phyloP scores from a whole-genome alignment of 1,139 yeast species.

The Yamadazyma triangularis region DNA sequence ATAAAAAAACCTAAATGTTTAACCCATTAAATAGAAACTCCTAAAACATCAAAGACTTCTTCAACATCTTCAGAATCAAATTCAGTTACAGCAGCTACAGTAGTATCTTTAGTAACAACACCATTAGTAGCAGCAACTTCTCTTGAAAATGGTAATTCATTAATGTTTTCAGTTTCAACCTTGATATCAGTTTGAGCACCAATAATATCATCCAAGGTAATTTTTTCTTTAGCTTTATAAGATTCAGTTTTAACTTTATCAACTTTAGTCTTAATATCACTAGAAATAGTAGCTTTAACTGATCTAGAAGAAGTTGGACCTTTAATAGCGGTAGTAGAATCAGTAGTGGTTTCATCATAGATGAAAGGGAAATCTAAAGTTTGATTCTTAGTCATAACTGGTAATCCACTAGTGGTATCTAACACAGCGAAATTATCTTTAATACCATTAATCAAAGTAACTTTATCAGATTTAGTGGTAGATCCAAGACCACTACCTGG shows the following conservation, averaged over 20 bases:
- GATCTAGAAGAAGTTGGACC: slow-evolving; percentile 6
- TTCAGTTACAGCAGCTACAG: slow-evolving; percentile 2
- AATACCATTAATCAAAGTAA: slow-evolving; percentile 9
- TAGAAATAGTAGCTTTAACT: slow-evolving; percentile 6
- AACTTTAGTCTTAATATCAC: slow-evolving; percentile 8
- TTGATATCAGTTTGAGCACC: slow-evolving; percentile 15
- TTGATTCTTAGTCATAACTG: slow-evolving; percentile 6
- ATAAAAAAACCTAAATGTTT: no score
- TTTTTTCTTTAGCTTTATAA: slow-evolving; percentile 10
- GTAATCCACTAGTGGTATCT: slow-evolving; percentile 5
- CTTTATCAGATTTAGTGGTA: slow-evolving; percentile 5
- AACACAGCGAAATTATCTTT: slow-evolving; percentile 4
- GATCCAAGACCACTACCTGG: slow-evolving; percentile 14
- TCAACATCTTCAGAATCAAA: not conserved
- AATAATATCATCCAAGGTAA: slow-evolving; percentile 10
- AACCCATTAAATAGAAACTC: no score
- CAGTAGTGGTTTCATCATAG: slow-evolving; percentile 7
- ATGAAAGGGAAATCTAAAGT: slow-evolving; percentile 13
- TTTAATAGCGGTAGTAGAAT: slow-evolving; percentile 6
- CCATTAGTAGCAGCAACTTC: slow-evolving; percentile 52
- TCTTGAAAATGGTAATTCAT: slow-evolving; percentile 20
- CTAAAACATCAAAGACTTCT: slow-evolving; percentile 1
- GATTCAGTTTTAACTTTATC: slow-evolving; percentile 8
- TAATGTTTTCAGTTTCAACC: slow-evolving; percentile 6
- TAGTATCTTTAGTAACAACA: slow-evolving; percentile 17